Conservation (phyloP, 2,329 filamentous ascomycete species). For the Cercospora beticola region DNA sequence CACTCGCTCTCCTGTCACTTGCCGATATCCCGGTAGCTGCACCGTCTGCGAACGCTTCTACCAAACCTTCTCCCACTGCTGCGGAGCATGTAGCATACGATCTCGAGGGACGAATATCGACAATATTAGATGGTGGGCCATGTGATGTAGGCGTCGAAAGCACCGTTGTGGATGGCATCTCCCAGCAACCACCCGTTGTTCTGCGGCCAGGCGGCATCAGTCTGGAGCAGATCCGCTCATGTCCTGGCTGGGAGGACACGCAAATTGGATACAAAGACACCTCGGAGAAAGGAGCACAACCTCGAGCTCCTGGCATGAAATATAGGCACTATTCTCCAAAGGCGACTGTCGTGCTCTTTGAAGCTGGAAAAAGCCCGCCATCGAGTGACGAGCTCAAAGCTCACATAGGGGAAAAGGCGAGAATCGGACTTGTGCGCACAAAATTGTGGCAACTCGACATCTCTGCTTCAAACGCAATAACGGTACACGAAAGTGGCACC, state of each 20-base stretch:
- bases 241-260: slow-evolving; percentile 78
- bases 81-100: slow-evolving; percentile 89
- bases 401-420: slow-evolving; percentile 29
- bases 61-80: slow-evolving; percentile 85
- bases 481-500: neutral
- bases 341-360: slow-evolving; percentile 71
- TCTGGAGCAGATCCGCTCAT: slow-evolving; percentile 71
- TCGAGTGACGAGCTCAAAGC: slow-evolving; percentile 34
- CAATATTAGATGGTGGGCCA: slow-evolving; percentile 84
- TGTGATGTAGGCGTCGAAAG: slow-evolving; percentile 92
- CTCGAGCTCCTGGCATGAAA: slow-evolving; percentile 95
- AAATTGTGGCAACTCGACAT: slow-evolving; percentile 36
- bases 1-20: slow-evolving; percentile 79
- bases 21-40: slow-evolving; percentile 79
- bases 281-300: slow-evolving; percentile 63
- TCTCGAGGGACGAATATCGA: slow-evolving; percentile 73
- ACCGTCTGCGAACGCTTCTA: slow-evolving; percentile 92
- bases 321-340: slow-evolving; percentile 96
- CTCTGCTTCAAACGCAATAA: slow-evolving; percentile 16
- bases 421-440: slow-evolving; percentile 44
- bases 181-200: slow-evolving; percentile 69
- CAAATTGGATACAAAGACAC: slow-evolving; percentile 76
- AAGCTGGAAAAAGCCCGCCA: slow-evolving; percentile 50
- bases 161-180: slow-evolving; percentile 91
- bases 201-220: slow-evolving; percentile 84